A percentile compares a stretch with the other conserved stretches of the same genome.
phyloP scores from a whole-genome alignment of 371 early-diverging fungal genomes.

The Blyttiomyces sp. region DNA sequence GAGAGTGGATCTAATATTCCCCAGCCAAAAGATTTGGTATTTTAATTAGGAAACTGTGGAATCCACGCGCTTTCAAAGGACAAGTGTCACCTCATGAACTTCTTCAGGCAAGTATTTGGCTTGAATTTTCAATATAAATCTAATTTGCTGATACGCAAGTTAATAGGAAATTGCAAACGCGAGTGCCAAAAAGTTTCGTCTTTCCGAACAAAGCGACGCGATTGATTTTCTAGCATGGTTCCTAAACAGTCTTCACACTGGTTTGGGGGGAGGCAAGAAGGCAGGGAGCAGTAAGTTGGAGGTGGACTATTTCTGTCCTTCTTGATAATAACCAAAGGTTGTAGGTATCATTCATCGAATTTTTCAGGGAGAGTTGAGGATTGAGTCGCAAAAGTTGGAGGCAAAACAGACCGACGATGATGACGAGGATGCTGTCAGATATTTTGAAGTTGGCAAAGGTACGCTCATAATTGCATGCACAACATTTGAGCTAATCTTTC shows the following conservation, averaged over 20 bases:
- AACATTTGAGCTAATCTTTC: no score
- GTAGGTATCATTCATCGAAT: constrained; percentile 70
- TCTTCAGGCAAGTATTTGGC: constrained; percentile 58
- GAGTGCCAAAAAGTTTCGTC: constrained; percentile 74
- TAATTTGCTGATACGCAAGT: background rate
- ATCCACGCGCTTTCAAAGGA: constrained; percentile 87
- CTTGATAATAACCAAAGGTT: background rate
- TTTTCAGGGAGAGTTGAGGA: constrained; percentile 81
- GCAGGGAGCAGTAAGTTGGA: constrained; percentile 64
- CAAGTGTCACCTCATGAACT: constrained; percentile 97
- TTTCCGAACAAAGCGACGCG: constrained; percentile 84
- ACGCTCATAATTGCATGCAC: no score
- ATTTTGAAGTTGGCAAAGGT: constrained; percentile 17
- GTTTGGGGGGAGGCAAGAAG: constrained; percentile 78
- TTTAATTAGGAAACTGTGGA: constrained; percentile 91
- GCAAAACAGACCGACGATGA: constrained; percentile 7
- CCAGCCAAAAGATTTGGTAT: constrained; percentile 74
- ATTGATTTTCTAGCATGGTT: constrained; percentile 93
- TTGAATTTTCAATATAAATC: background rate
- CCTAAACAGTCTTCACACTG: constrained; percentile 83
- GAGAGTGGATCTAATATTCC: background rate
- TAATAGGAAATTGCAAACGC: constrained; percentile 76
- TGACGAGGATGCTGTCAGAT: background rate
- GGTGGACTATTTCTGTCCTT: background rate
- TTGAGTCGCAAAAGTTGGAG: constrained; percentile 39